Percentiles rank a stretch among this genome's conserved stretches.
These are phyloP conservation scores for Globisporangium paddicum DNA, from an alignment of 352 stramenopile species.

Conservation along the genomic window DNA sequence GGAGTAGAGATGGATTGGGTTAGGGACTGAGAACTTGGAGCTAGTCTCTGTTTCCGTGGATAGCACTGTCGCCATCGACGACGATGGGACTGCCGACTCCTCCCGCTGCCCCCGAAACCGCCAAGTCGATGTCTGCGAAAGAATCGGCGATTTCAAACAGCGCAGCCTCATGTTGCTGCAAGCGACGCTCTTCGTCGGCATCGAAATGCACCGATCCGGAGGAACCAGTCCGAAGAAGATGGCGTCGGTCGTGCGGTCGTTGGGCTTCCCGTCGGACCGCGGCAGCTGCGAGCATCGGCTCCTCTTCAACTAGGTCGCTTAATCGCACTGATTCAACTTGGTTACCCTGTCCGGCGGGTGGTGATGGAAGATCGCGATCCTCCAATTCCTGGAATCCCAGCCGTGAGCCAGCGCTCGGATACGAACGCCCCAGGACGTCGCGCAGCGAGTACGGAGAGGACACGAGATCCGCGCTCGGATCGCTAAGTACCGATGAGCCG, in stretches of 20 bases:
- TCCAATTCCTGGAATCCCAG: neutral
- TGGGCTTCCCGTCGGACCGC: neutral
- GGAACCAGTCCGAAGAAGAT: neutral
- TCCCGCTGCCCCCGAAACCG: neutral
- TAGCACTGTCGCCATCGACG: neutral
- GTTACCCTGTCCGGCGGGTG: neutral
- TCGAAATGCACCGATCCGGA: neutral
- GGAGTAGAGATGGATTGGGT: too few species aligned
- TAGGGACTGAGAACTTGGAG: too few species aligned
- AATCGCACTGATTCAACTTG: slow-evolving; percentile 1
- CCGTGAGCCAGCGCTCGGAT: neutral
- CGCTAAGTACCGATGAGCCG: slow-evolving; percentile 22
- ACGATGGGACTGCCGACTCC: slow-evolving; percentile 4
- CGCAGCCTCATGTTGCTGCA: slow-evolving; percentile 8
- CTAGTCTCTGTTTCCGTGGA: slow-evolving; percentile 4
- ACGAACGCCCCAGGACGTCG: slow-evolving; percentile 6
- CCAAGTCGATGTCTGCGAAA: slow-evolving; percentile 13
- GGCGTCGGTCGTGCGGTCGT: neutral
- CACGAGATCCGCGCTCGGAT: slow-evolving; percentile 42
- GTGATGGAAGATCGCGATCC: neutral
- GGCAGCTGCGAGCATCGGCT: neutral
- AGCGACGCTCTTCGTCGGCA: neutral
- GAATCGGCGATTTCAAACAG: slow-evolving; percentile 27
- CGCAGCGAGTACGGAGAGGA: slow-evolving; percentile 16
- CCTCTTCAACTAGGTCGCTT: slow-evolving; percentile 11